Base-by-base conservation (phyloP, 2,329 filamentous ascomycete genomes). In the Penicillium sp. region DNA sequence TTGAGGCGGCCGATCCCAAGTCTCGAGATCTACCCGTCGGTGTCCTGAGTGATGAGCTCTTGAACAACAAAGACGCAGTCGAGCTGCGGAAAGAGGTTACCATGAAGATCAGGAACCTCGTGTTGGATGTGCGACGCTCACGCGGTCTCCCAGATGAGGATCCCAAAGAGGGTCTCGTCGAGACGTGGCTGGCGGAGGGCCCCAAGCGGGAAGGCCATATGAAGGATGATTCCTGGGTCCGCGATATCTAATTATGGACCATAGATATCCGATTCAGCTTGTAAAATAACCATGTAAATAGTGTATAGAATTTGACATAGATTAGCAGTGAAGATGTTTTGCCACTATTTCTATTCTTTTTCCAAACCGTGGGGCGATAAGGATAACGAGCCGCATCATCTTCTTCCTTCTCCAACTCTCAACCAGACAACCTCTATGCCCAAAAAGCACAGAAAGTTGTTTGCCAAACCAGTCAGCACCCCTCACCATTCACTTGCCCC, bases 61-160 rank as follows among this genome's bases (percentile, higher is more conserved):
- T 83, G 68, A 80, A 84, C 58, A 81, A 83, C 9, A 70, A 75
- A n/a, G 90, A 96, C 70, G 92, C 89, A 0, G 79, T 87, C 46
- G 79, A 83, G 58, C 74, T 95, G 55, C 78, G 93, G 50, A 83
- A 87, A 46, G 89, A 95, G 68, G 89, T 92, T 42, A 89, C 92
- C 1, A 78, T 79, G 67, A 80, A 85, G 51, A 82, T 97, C 29
- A 79, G 93, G 42, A 79, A 87, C 47, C 87, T 95, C 66, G 86
- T 98, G 2, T 71, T 92, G 44, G 88, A 89, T 61, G 78, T 97
- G 20, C 80, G 92, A 54, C 78, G 81, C 56, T 78, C 78, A 39
- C 74, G 87, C 50, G 91, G 90, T 1, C 82, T 87, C 54, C 81
- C 87, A 0, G 89, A 95, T 52, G 86, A 95, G 58, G 88, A 95